A percentile compares a stretch with the other conserved stretches of the same genome.
These are phyloP conservation scores for Hibiscus tridactylites DNA, from an alignment of 345 rosid species.

Conservation along the genomic window DNA sequence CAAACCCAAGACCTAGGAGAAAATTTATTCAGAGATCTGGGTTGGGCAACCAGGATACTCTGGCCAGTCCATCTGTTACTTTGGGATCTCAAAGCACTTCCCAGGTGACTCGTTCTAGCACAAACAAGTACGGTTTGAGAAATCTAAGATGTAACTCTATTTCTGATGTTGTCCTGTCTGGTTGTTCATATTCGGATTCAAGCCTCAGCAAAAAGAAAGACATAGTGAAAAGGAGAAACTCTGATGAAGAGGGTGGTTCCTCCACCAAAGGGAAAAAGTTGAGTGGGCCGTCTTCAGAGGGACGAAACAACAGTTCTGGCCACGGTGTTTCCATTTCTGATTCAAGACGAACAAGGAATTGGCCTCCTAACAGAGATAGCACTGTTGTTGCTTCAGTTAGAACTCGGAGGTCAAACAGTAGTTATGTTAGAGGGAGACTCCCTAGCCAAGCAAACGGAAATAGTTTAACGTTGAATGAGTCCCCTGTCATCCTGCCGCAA, in stretches of 20 bases:
- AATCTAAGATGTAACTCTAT: constrained; percentile 48
- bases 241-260: constrained; percentile 63
- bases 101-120: constrained; percentile 31
- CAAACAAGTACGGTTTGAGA: constrained; percentile 38
- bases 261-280: constrained; percentile 49
- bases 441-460: constrained; percentile 37
- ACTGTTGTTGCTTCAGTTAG: constrained; percentile 35
- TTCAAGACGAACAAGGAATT: constrained; percentile 47
- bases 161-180: constrained; percentile 39
- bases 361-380: constrained; percentile 34
- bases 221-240: constrained; percentile 35
- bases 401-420: constrained; percentile 40
- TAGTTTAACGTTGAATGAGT: constrained; percentile 25
- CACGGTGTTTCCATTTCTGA: constrained; percentile 49
- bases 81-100: constrained; percentile 31
- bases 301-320: constrained; percentile 27
- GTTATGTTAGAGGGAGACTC: constrained; percentile 33
- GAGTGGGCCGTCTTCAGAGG: constrained; percentile 37
- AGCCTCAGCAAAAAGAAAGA: constrained; percentile 36
- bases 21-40: constrained; percentile 44
- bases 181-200: constrained; percentile 46
- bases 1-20: constrained; percentile 39
- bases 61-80: constrained; percentile 25
- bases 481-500: constrained; percentile 26
- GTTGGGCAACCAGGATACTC: constrained; percentile 28